Evolutionary conservation across 2,329 filamentous ascomycete genomes (phyloP).

Genomic region (Ophiostoma sp.): DNA sequence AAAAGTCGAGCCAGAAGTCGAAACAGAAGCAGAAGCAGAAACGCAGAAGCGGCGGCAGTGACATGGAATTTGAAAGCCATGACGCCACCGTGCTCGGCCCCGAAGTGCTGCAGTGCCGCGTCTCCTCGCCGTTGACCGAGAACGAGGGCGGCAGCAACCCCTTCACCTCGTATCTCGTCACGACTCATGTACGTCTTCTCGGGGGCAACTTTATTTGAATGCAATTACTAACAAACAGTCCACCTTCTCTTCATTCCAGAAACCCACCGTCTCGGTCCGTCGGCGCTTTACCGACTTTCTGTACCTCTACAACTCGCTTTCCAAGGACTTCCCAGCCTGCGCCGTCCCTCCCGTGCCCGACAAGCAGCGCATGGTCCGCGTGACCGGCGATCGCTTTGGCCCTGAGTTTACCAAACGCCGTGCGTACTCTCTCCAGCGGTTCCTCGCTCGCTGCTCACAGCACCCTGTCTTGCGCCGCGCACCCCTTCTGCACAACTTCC

Average conservation of each 20-base stretch:
- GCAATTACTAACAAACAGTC: constrained; percentile 52
- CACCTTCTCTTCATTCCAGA: constrained; percentile 89
- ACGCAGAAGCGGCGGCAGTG: constrained; percentile 43
- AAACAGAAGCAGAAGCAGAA: constrained; percentile 33
- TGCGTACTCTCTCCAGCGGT: constrained; percentile 85
- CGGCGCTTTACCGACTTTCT: constrained; percentile 97
- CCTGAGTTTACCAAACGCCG: constrained; percentile 84
- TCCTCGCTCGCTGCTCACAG: constrained; percentile 76
- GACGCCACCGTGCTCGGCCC: constrained; percentile 61
- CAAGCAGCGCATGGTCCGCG: constrained; percentile 99
- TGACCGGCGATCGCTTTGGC: constrained; percentile 91
- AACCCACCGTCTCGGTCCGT: constrained; percentile 69
- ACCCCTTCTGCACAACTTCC: constrained; percentile 76
- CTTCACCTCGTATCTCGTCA: constrained; percentile 92
- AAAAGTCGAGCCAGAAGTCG: constrained; percentile 33
- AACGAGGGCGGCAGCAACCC: constrained; percentile 94
- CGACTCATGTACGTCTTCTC: constrained; percentile 62
- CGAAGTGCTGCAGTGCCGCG: constrained; percentile 76
- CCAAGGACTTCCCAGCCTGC: constrained; percentile 80
- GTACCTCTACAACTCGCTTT: constrained; percentile 88
- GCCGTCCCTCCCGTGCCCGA: constrained; percentile 93
- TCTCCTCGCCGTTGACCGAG: constrained; percentile 83
- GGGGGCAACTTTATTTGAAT: not conserved
- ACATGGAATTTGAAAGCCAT: constrained; percentile 46
- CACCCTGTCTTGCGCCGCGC: constrained; percentile 85